Conservation (phyloP, 208 protist genomes). For the Crithidia brevicula region DNA sequence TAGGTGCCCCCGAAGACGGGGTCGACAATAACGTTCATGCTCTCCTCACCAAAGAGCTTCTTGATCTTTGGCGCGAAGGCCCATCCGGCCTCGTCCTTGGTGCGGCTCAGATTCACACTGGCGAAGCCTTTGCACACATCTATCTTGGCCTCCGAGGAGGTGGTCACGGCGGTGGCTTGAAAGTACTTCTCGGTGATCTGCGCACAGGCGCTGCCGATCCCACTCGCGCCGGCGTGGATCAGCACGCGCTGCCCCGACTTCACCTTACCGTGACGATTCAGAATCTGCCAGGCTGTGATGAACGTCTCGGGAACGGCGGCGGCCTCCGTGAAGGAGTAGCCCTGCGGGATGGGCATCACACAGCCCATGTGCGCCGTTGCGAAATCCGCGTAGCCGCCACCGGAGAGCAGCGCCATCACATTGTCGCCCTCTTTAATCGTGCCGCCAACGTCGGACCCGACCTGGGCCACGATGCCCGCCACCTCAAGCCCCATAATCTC, state of each 20-base stretch:
- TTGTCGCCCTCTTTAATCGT: slow-evolving; percentile 79
- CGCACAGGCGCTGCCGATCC: slow-evolving; percentile 80
- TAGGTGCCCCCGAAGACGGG: slow-evolving; percentile 83
- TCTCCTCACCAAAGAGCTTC: slow-evolving; percentile 41
- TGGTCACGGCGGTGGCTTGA: slow-evolving; percentile 68
- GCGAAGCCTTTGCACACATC: slow-evolving; percentile 64
- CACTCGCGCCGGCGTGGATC: slow-evolving; percentile 89
- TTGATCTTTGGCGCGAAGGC: slow-evolving; percentile 69
- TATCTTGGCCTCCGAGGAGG: slow-evolving; percentile 69
- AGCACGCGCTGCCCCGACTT: slow-evolving; percentile 70
- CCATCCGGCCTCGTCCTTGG: slow-evolving; percentile 49
- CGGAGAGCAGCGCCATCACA: slow-evolving; percentile 88
- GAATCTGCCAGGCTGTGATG: slow-evolving; percentile 92
- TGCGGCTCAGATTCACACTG: slow-evolving; percentile 51
- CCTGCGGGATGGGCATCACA: slow-evolving; percentile 82
- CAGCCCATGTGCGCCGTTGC: slow-evolving; percentile 60
- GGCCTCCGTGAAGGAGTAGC: slow-evolving; percentile 82
- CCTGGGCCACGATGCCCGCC: slow-evolving; percentile 74
- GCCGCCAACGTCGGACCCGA: slow-evolving; percentile 41
- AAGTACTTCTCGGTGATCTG: slow-evolving; percentile 90
- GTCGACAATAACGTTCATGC: slow-evolving; percentile 77
- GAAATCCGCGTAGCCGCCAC: slow-evolving; percentile 94
- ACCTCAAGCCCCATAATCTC: slow-evolving; percentile 91
- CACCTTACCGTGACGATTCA: slow-evolving; percentile 73
- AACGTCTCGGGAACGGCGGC: slow-evolving; percentile 92